Conservation (phyloP, 2,329 filamentous ascomycete species). For the Ustulina deusta region DNA sequence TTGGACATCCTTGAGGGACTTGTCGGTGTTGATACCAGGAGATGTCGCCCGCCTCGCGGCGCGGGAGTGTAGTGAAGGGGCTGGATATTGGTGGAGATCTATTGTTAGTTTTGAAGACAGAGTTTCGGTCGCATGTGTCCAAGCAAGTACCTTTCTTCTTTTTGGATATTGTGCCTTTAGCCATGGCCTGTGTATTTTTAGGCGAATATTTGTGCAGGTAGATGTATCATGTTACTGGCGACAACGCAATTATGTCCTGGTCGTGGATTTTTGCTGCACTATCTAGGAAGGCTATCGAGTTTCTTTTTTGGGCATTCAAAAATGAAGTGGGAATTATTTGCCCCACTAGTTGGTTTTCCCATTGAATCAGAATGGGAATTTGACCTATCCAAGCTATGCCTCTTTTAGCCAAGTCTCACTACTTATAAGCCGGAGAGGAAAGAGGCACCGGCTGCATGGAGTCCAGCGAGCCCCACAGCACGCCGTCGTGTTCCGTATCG, state of each 20-base stretch:
- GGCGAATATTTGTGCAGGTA: background rate
- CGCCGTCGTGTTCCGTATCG: too few relatives aligned
- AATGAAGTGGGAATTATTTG: too few relatives aligned
- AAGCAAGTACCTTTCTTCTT: constrained; percentile 49
- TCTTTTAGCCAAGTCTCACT: too few relatives aligned
- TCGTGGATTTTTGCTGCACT: background rate
- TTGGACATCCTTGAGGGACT: constrained; percentile 72
- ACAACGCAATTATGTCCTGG: background rate
- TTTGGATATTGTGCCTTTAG: constrained; percentile 51
- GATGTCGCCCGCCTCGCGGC: constrained; percentile 79
- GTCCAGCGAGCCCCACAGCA: too few relatives aligned
- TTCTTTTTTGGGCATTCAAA: background rate
- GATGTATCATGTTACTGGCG: background rate
- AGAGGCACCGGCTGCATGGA: too few relatives aligned
- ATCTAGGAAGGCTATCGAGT: background rate
- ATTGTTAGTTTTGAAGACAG: constrained; percentile 14
- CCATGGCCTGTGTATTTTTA: constrained; percentile 47
- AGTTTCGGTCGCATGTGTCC: background rate
- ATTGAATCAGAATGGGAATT: too few relatives aligned
- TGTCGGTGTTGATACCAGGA: constrained; percentile 77
- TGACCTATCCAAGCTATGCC: too few relatives aligned
- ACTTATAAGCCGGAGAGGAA: too few relatives aligned
- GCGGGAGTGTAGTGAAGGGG: constrained; percentile 76
- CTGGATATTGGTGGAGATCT: constrained; percentile 54
- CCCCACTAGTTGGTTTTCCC: too few relatives aligned